Conservation (phyloP, 768 basidiomycete genomes). For the Mycena floridula region DNA sequence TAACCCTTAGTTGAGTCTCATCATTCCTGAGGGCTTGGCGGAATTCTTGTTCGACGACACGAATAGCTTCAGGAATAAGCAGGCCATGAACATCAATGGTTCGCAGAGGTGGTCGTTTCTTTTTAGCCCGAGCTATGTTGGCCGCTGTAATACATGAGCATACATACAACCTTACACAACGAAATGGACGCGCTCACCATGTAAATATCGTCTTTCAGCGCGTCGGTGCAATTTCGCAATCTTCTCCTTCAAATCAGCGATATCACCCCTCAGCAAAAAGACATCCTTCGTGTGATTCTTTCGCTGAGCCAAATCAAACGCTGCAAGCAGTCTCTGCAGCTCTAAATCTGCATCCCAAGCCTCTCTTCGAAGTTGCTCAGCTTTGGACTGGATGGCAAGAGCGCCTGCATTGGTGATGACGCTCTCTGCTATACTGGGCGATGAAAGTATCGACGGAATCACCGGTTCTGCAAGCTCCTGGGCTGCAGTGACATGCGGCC, state of each 20-base stretch:
- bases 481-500: neutral
- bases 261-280: conserved; percentile 30
- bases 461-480: neutral
- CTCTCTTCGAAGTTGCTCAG: conserved; percentile 15
- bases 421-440: conserved; percentile 24
- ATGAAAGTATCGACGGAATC: neutral
- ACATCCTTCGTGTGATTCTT: conserved; percentile 29
- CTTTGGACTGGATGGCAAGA: conserved; percentile 1
- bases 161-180: neutral
- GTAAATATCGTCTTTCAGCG: conserved; percentile 39
- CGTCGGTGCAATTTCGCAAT: conserved; percentile 34
- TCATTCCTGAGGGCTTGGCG: conserved; percentile 29
- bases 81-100: conserved; percentile 47
- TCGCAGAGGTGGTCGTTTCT: conserved; percentile 13
- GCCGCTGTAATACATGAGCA: conserved; percentile 22
- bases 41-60: conserved; percentile 35
- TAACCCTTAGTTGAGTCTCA: conserved; percentile 30
- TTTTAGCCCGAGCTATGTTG: conserved; percentile 24
- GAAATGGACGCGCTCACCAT: conserved; percentile 25
- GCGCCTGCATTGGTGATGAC: conserved; percentile 16
- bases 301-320: conserved; percentile 25
- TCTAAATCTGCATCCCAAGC: conserved; percentile 33
- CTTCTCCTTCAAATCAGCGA: conserved; percentile 27
- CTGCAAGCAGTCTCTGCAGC: conserved; percentile 6
- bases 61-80: conserved; percentile 39